phyloP scores from a whole-genome alignment of 805 yeast species.

The Wickerhamomyces strasburgensis region DNA sequence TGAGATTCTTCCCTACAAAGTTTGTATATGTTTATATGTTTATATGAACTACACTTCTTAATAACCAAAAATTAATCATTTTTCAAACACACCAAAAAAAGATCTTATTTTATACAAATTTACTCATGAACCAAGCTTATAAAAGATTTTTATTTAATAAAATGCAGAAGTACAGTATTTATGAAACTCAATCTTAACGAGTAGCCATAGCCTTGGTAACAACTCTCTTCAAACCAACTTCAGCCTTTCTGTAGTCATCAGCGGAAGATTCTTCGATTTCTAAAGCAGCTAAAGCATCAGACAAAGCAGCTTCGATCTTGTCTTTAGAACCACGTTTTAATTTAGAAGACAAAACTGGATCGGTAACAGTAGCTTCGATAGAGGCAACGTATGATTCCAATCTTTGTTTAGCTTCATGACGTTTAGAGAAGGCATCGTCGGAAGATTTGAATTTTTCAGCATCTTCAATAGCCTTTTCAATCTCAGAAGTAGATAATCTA shows the following conservation, averaged over 20 bases:
- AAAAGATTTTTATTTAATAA: background rate
- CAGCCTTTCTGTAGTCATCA: constrained; percentile 98
- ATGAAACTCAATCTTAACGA: constrained; percentile 85
- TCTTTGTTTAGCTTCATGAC: constrained; percentile 98
- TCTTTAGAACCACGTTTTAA: constrained; percentile 96
- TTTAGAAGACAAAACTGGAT: constrained; percentile 97
- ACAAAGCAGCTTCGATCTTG: constrained; percentile 95
- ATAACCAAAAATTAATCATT: background rate
- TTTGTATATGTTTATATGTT: no score
- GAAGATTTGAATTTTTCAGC: constrained; percentile 99
- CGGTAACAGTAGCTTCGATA: constrained; percentile 93
- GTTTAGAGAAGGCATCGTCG: constrained; percentile 99
- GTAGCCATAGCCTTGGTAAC: constrained; percentile 99
- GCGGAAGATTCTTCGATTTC: constrained; percentile 95
- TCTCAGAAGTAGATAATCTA: constrained; percentile 93
- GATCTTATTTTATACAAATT: background rate
- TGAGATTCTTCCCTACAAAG: no score
- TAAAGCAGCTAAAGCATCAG: constrained; percentile 97
- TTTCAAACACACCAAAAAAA: background rate
- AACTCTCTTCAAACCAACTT: constrained; percentile 97
- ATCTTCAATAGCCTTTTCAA: constrained; percentile 97
- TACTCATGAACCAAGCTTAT: background rate
- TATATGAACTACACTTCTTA: no score
- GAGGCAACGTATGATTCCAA: constrained; percentile 97
- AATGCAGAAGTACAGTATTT: no score